These are phyloP conservation scores for Leucoagaricus sp. DNA, from an alignment of 1,284 basidiomycete genomes.

Conservation along the genomic window DNA sequence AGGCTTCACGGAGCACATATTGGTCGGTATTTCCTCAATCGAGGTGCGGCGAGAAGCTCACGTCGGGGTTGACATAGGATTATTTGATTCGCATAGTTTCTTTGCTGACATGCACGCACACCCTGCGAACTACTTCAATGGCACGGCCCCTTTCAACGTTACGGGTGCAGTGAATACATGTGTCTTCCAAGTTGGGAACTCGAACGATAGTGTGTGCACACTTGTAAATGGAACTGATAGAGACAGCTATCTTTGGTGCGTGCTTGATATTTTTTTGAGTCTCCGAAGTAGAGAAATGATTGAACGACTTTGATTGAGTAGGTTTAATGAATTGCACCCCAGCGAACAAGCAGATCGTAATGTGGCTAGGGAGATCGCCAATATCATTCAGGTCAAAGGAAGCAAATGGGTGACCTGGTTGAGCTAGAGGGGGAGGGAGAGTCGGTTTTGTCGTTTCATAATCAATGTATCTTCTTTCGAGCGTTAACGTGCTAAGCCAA, in stretches of 20 bases:
- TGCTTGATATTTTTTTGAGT: slow-evolving; percentile 9
- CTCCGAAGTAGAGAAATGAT: too few relatives aligned
- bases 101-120: slow-evolving; percentile 54
- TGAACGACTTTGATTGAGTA: slow-evolving; percentile 18
- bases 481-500: too few relatives aligned
- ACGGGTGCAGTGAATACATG: slow-evolving; percentile 50
- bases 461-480: too few relatives aligned
- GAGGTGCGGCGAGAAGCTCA: neutral
- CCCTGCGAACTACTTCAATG: slow-evolving; percentile 54
- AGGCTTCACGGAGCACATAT: slow-evolving; percentile 32
- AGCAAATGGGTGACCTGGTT: slow-evolving; percentile 53
- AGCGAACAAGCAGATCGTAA: slow-evolving; percentile 57
- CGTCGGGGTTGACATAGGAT: slow-evolving; percentile 7
- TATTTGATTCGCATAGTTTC: slow-evolving; percentile 55
- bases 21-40: slow-evolving; percentile 17
- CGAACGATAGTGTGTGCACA: neutral
- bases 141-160: slow-evolving; percentile 56
- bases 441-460: too few relatives aligned
- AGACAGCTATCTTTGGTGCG: slow-evolving; percentile 61
- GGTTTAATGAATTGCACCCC: slow-evolving; percentile 60
- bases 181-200: slow-evolving; percentile 38
- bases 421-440: slow-evolving; percentile 32
- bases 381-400: slow-evolving; percentile 40
- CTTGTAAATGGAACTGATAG: slow-evolving; percentile 34
- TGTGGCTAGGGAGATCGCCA: slow-evolving; percentile 50